Base-by-base conservation (phyloP, 345 rosid genomes). In the Odontarrhena argentea region DNA sequence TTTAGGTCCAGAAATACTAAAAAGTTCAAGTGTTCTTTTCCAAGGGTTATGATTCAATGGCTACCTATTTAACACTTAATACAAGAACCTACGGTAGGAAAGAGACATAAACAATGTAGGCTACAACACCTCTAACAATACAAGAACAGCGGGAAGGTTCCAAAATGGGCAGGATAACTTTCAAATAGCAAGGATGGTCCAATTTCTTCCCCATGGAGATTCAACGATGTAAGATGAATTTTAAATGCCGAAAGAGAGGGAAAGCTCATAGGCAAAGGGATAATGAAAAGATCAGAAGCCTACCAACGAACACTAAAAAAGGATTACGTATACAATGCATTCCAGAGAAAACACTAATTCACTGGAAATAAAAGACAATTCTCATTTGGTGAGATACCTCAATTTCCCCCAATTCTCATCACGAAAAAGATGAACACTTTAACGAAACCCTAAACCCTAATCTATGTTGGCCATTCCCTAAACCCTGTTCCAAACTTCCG, bases 361-460 rank as follows among this genome's bases (percentile, higher is more conserved):
- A 12, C 10, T 6, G 14, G 14, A 48, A 59, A 50, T 8, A 1
- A 22, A 13, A 52, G 6, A 0, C 35, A 44, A 18, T 18, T 26
- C 36, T 45, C 2, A 22, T 42, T 18, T 10, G 40, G 62, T 32
- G 22, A 18, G 22, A 18, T 18, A 18, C 0, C 7, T 13, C 12
- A 38, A 52, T 28, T 66, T 28, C 37, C 52, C 56, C 55, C 37
- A 60, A 74, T 18, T 56, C 57, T 3, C 28, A 36, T 12, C 13
- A 28, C 0, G 32, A 48, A 34, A 42, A 67, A 53, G 40, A n/a
- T 74, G 18, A 28, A 40, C 35, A 35, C 68, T 54, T 67, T 38
- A 8, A 45, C 48, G 42, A 68, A 61, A 47, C 65, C 69, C 69
- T 67, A 74, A 61, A 74, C 53, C 78, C 60, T 54, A 53, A 18